Conservation (phyloP, 2,329 filamentous ascomycete species). For the Claviceps cyperi region DNA sequence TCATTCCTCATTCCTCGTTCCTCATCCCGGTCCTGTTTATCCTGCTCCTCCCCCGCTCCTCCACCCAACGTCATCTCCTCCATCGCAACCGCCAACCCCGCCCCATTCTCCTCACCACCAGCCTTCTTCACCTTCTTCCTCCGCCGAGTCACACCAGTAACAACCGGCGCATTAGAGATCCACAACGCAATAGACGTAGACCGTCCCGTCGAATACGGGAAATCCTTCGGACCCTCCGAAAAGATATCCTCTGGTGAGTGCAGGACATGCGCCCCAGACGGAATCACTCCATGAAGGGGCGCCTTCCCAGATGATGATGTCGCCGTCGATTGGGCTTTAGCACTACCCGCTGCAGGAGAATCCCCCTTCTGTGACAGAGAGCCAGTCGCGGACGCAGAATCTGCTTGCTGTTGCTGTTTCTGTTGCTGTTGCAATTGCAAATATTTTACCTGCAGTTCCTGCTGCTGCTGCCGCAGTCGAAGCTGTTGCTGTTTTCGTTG, state of each 20-base stretch:
- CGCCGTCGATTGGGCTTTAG: not conserved
- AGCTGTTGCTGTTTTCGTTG: not conserved
- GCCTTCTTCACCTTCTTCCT: slow-evolving; percentile 20
- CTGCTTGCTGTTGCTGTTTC: not conserved
- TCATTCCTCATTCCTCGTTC: not conserved
- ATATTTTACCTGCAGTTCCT: not conserved
- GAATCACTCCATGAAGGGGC: too few species aligned
- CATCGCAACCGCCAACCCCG: not conserved
- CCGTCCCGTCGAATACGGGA: slow-evolving; percentile 54
- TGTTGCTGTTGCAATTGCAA: not conserved
- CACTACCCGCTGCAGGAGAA: slow-evolving; percentile 20
- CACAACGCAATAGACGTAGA: slow-evolving; percentile 55
- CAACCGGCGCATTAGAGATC: slow-evolving; percentile 44
- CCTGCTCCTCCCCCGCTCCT: not conserved
- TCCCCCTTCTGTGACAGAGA: not conserved
- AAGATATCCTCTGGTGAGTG: not conserved
- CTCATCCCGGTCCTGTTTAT: not conserved
- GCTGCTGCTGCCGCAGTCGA: not conserved
- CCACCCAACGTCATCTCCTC: not conserved
- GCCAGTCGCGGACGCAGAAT: not conserved
- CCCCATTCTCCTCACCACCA: not conserved
- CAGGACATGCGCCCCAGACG: too few species aligned
- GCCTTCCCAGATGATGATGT: slow-evolving; percentile 1
- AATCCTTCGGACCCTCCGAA: slow-evolving; percentile 43
- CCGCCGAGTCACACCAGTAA: slow-evolving; percentile 20